These are phyloP conservation scores for Metschnikowia kofuensis DNA, from an alignment of 805 yeast species.

Conservation along the genomic window DNA sequence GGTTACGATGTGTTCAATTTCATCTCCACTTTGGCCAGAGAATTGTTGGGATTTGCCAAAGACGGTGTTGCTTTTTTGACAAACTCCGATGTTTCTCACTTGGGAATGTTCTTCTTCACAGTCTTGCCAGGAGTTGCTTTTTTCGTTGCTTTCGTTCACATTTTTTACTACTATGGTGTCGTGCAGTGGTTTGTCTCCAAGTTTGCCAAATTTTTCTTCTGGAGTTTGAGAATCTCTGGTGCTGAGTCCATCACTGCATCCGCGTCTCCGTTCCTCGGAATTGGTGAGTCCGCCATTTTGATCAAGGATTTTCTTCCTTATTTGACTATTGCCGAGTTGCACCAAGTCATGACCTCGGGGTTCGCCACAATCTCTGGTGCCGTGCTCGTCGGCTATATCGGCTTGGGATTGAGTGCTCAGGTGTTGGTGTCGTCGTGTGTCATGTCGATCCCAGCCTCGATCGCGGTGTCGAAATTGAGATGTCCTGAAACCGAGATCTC, in stretches of 20 bases:
- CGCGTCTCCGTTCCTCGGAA: constrained; percentile 65
- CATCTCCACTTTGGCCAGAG: constrained; percentile 54
- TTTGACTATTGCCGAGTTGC: constrained; percentile 59
- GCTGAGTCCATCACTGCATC: constrained; percentile 67
- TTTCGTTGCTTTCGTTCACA: constrained; percentile 61
- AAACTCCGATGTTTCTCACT: constrained; percentile 33
- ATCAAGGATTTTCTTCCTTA: constrained; percentile 58
- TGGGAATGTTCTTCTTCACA: constrained; percentile 51
- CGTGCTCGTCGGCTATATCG: constrained; percentile 59
- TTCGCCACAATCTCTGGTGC: constrained; percentile 66
- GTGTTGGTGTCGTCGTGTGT: constrained; percentile 66
- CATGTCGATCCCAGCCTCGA: constrained; percentile 65
- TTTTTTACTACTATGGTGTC: constrained; percentile 56
- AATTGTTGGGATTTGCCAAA: constrained; percentile 54
- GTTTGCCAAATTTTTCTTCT: constrained; percentile 56
- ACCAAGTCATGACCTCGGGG: constrained; percentile 61
- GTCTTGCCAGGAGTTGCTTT: constrained; percentile 63
- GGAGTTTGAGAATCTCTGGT: constrained; percentile 58
- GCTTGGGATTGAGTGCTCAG: constrained; percentile 59
- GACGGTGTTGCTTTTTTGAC: constrained; percentile 62
- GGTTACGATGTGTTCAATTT: constrained; percentile 64
- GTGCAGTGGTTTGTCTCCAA: constrained; percentile 60
- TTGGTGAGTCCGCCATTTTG: constrained; percentile 62
- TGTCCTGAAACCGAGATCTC: constrained; percentile 58
- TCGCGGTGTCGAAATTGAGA: constrained; percentile 59